Base-by-base conservation (phyloP, 176 grass and related monocot species). In the Phragmites australis region DNA sequence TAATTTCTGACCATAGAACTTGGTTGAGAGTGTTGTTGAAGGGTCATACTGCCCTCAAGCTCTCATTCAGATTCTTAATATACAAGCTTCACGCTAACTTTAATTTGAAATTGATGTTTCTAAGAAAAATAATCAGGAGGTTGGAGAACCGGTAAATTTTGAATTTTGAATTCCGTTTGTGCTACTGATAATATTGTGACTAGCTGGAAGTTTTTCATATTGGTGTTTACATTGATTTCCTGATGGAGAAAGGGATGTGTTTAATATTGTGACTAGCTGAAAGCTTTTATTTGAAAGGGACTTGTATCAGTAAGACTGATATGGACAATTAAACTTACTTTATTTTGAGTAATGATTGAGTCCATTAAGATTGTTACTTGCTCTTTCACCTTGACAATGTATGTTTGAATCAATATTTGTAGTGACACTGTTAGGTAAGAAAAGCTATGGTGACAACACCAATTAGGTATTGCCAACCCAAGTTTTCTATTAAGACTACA, bases 261-360 rank as follows among this genome's bases (percentile, higher is more conserved):
- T n/a, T n/a, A n/a, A n/a, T n/a, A n/a, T n/a, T n/a, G n/a, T n/a
- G n/a, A n/a, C n/a, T n/a, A n/a, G n/a, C n/a, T n/a, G 59, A 1
- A 8, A 47, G 8, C 70, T 81, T 81, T 76, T 85, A 41, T 13
- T 29, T 85, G 87, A 89, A 55, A 89, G 77, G 54, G 82, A 82
- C 78, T 58, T 42, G 1, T 27, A 60, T 57, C 50, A 75, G 49
- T 65, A 52, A 54, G 17, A 89, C 19, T 89, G 71, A 85, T 19
- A 50, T 12, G 27, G 77, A 85, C 77, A 81, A 44, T 65, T 71
- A 81, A 71, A 16, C 46, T 82, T 65, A 39, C 7, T 65, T 71
- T 79, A 56, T 65, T 69, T 48, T 59, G 22, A 70, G 56, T 65
- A 70, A 82, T 82, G 56, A 85, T 77, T 66, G 82, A 50, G 9